phyloP scores from a whole-genome alignment of 306 rosid species.

The Delonix regia region DNA sequence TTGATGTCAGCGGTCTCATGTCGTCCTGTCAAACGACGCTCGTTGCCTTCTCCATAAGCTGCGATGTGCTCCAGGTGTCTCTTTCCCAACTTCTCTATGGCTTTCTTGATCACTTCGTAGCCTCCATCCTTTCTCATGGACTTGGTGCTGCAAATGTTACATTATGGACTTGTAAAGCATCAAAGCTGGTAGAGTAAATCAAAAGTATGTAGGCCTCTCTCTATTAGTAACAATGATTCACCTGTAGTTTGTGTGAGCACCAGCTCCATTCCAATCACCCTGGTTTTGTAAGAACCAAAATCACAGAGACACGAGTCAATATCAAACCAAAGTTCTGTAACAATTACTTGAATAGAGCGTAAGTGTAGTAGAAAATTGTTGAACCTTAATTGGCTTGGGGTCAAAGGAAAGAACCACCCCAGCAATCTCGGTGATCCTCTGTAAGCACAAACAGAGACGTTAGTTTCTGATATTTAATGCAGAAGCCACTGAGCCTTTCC shows the following conservation, averaged over 20 bases:
- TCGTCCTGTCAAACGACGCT: slow-evolving; percentile 84
- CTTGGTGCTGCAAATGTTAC: slow-evolving; percentile 66
- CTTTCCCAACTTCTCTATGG: slow-evolving; percentile 71
- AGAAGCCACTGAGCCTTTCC: background rate
- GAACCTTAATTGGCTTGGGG: slow-evolving; percentile 92
- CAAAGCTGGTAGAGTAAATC: background rate
- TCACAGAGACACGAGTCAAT: background rate
- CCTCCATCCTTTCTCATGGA: slow-evolving; percentile 84
- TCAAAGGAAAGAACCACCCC: slow-evolving; percentile 81
- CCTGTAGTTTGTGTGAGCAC: slow-evolving; percentile 99
- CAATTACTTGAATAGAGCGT: background rate
- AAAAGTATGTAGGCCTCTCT: background rate
- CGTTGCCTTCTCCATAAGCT: slow-evolving; percentile 97
- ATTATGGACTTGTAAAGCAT: background rate
- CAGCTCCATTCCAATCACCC: slow-evolving; percentile 99
- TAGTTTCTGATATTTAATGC: background rate
- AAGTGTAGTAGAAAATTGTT: background rate
- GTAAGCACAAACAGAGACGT: slow-evolving; percentile 35
- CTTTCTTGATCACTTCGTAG: slow-evolving; percentile 73
- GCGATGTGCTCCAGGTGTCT: slow-evolving; percentile 86
- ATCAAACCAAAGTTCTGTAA: background rate
- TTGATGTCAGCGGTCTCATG: slow-evolving; percentile 90
- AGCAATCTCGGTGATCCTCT: slow-evolving; percentile 94
- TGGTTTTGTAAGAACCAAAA: slow-evolving; percentile 9
- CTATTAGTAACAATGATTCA: slow-evolving; percentile 28